These are phyloP conservation scores for Podaxis sp. DNA, from an alignment of 768 basidiomycete species.

Conservation along the genomic window DNA sequence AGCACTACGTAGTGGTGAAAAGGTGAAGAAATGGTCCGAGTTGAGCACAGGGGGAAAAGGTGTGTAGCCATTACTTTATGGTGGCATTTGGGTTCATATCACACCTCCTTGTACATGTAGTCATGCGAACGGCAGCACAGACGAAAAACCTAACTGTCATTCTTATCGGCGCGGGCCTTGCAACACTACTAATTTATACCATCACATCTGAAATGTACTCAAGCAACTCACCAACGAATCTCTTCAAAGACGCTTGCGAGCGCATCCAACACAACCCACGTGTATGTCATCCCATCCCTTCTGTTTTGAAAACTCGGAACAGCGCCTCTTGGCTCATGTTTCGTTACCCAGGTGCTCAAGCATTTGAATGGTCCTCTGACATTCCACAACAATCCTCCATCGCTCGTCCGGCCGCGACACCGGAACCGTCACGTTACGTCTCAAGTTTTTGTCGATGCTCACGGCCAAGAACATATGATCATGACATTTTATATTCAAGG, in stretches of 20 bases:
- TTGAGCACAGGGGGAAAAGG: slow-evolving; percentile 77
- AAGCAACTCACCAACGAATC: slow-evolving; percentile 82
- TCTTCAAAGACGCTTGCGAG: slow-evolving; percentile 65
- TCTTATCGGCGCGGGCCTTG: slow-evolving; percentile 78
- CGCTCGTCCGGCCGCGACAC: slow-evolving; percentile 73
- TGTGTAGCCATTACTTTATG: slow-evolving; percentile 27
- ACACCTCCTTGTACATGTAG: slow-evolving; percentile 25
- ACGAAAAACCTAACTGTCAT: slow-evolving; percentile 56
- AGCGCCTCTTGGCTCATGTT: slow-evolving; percentile 6
- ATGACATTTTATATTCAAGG: slow-evolving; percentile 82
- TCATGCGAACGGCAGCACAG: slow-evolving; percentile 48
- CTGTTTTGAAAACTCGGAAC: not conserved
- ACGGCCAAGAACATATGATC: slow-evolving; percentile 81
- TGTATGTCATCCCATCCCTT: slow-evolving; percentile 27
- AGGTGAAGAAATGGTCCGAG: slow-evolving; percentile 77
- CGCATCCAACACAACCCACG: slow-evolving; percentile 46
- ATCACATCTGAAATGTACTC: slow-evolving; percentile 84
- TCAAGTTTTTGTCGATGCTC: slow-evolving; percentile 68
- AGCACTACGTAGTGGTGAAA: slow-evolving; percentile 51
- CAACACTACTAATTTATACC: slow-evolving; percentile 73
- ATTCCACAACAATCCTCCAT: slow-evolving; percentile 84
- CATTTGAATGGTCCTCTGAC: slow-evolving; percentile 66
- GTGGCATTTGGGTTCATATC: not conserved
- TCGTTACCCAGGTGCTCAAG: slow-evolving; percentile 54
- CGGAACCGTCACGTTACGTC: slow-evolving; percentile 82